Base-by-base conservation (phyloP, 179 eudicot species). In the Corrigiola litoralis region DNA sequence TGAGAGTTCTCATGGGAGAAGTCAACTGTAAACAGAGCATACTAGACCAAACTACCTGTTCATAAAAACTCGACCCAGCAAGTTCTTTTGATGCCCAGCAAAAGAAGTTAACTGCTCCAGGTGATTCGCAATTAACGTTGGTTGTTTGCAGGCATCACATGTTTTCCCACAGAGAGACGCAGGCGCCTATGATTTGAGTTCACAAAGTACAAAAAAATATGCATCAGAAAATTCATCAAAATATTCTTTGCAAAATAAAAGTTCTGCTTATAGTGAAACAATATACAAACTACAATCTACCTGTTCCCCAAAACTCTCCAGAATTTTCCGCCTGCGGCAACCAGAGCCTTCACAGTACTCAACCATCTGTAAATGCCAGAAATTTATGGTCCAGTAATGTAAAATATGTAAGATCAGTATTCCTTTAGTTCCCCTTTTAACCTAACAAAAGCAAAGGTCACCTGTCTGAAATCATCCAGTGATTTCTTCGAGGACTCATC, bases 91-190 rank as follows among this genome's bases (percentile, higher is more conserved):
- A 45, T 49, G 81, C 73, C 76, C 52, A 28, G 79, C 65, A 65
- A 66, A 75, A 59, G 75, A 68, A 57, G 77, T 78, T 51, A 92
- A 83, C 69, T 92, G 92, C 76, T 82, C 87, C 69, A 92, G 75
- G 61, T 71, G 65, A 77, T 81, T 85, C 51, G 87, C 77, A 52
- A 87, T 84, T 65, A 84, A 36, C 66, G 76, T 69, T 57, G 98
- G 96, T 63, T 89, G 87, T 71, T 84, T 89, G 84, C 98, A 92
- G 25, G 90, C 77, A 81, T 92, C 98, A 77, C 96, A 92, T 18
- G 95, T 66, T 75, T 85, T 89, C 7, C 63, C 58, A 71, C 98
- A 92, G 13, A 89, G 76, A 17, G 88, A 79, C 51, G 81, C 72
- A 55, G 85, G 63, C 28, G 79, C 96, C 98, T 92, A 60, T 55